Percentiles rank a stretch among this genome's conserved stretches.
These are phyloP conservation scores for Pelargonium australe DNA, from an alignment of 441 rosid species.

Conservation along the genomic window DNA sequence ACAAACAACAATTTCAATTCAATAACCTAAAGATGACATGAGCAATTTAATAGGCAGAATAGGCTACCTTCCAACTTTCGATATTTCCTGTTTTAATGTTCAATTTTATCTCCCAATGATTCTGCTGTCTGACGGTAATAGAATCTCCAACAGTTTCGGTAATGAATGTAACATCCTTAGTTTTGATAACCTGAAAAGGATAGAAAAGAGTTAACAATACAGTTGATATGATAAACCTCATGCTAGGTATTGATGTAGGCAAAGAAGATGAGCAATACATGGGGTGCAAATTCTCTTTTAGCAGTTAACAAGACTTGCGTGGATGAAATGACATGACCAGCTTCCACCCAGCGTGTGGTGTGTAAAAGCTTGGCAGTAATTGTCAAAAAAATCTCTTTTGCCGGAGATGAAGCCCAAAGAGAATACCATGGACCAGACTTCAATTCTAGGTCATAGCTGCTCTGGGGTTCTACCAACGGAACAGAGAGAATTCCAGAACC, in stretches of 20 bases:
- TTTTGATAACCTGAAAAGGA: slow-evolving; percentile 47
- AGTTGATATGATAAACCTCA: not conserved
- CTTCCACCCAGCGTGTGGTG: slow-evolving; percentile 68
- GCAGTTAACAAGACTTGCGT: slow-evolving; percentile 68
- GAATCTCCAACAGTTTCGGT: slow-evolving; percentile 49
- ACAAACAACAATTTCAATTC: not conserved
- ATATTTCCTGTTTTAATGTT: slow-evolving; percentile 52
- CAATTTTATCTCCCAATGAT: slow-evolving; percentile 64
- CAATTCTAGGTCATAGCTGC: slow-evolving; percentile 54
- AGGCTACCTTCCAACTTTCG: slow-evolving; percentile 79
- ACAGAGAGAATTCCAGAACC: slow-evolving; percentile 66
- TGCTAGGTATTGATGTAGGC: not conserved
- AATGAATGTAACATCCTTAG: slow-evolving; percentile 33
- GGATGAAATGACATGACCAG: slow-evolving; percentile 74
- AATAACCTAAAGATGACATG: slow-evolving; percentile 1
- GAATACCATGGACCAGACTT: slow-evolving; percentile 80
- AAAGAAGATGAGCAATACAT: slow-evolving; percentile 37
- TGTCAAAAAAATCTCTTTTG: slow-evolving; percentile 64
- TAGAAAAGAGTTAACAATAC: slow-evolving; percentile 10
- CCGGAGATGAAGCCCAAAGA: slow-evolving; percentile 53
- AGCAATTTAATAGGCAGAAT: slow-evolving; percentile 15
- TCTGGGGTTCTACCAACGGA: slow-evolving; percentile 61
- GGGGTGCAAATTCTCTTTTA: slow-evolving; percentile 46
- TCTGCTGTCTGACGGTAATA: slow-evolving; percentile 47
- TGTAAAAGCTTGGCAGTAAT: slow-evolving; percentile 49